Conservation (phyloP, 345 rosid species). For the Melaleuca alternifolia region DNA sequence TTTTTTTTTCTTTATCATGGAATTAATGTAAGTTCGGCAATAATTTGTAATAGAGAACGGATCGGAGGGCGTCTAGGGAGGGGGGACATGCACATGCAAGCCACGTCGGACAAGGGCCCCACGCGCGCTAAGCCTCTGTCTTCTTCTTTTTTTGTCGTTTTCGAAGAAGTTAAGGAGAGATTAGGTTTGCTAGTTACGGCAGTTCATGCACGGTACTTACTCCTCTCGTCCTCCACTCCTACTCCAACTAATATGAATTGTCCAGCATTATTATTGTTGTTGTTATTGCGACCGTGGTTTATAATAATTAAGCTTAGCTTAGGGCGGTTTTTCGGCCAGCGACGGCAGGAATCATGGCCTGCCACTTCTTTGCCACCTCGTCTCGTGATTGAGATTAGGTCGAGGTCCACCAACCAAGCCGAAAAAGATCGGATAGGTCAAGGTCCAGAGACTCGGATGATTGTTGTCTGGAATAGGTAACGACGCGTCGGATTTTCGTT, state of each 20-base stretch:
- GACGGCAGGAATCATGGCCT: neutral
- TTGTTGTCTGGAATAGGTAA: too few species aligned
- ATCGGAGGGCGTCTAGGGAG: neutral
- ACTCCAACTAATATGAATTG: neutral
- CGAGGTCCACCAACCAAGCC: neutral
- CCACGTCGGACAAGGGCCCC: neutral
- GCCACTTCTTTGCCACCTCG: neutral
- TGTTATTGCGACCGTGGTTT: neutral
- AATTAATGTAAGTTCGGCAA: neutral
- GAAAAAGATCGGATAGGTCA: neutral
- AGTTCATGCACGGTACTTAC: neutral
- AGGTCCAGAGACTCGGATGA: neutral
- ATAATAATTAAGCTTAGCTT: neutral
- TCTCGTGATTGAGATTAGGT: neutral
- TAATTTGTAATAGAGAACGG: neutral
- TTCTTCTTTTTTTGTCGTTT: neutral
- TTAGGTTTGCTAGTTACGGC: neutral
- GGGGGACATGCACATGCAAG: neutral
- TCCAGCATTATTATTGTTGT: neutral
- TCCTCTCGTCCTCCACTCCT: neutral
- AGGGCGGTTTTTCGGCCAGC: neutral
- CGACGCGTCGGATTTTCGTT: too few species aligned
- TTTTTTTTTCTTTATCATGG: neutral
- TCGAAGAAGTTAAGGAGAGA: neutral
- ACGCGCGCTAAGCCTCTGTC: neutral